Evolutionary conservation across 768 basidiomycete genomes (phyloP), one percentile per base, ranked within the genome.

Genomic region (Termitomyces sp.): DNA sequence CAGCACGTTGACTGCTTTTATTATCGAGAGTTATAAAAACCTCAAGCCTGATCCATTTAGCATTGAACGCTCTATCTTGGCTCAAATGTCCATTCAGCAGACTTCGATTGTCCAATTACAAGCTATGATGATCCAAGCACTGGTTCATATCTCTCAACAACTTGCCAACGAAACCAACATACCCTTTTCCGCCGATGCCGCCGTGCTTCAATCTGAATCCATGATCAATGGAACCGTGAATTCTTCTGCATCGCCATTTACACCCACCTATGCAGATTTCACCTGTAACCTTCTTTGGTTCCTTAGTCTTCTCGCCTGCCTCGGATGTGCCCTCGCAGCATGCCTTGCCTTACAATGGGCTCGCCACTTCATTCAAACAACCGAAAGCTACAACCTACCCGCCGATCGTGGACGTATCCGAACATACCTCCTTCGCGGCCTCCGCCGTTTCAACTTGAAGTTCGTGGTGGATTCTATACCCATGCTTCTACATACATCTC

Each of bases 281-380:
- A 61, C 63, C 55, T 62, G 64, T 26, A 71, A 69, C 48, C 56
- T 64, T 2, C 56, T 69, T 1, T 68, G 66, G 66, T 67, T 66
- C 48, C 61, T 66, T 28, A 69, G 69, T 34, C 60, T 71, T 8
- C 61, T 64, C 20, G 64, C 63, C 48, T 66, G 64, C 10, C 60
- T 69, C 7, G 64, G 62, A 31, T 62, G 68, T 61, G 69, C 70
- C 5, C 65, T 71, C 37, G 61, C 63, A 28, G 68, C 66, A n/a
- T 68, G 67, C 26, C 62, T 71, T 12, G 66, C 56, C 5, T 47
- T 58, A 39, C 55, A 61, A 33, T 65, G 62, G 64, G 51, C 58
- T 33, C 60, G 60, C 28, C 36, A 59, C 26, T 63, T 60, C 28
- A 13, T 60, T 18, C 53, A 60, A 39, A 44, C 28, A 22, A 51